Evolutionary conservation across 208 protist genomes (phyloP), one percentile per base, ranked within the genome.

Genomic region (Zelonia costaricensis): DNA sequence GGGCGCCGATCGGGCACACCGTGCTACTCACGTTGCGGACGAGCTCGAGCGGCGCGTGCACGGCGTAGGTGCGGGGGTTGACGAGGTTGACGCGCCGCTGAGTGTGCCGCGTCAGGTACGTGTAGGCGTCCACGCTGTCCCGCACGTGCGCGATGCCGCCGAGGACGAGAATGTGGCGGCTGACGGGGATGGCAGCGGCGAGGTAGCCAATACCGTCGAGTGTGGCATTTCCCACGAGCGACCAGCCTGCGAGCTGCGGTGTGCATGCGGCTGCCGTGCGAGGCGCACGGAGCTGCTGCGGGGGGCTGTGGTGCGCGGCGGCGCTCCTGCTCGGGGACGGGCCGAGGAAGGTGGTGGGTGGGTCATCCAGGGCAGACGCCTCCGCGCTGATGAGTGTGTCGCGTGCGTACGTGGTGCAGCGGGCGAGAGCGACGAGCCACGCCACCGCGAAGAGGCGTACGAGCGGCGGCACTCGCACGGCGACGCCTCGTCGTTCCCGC

Each of bases 1-100:
- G 42, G 8, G 42, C 20, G 7, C 4, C 16, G 3, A 1, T 13
- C 3, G 48, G 28, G 15, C 59, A 65, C n/a, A 10, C 18, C 1
- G 44, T 47, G 30, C 55, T 48, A 8, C 18, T 62, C 3, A 2
- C 3, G 25, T 56, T 56, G 10, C 27, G 16, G 5, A 36, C 6
- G 0, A 48, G 8, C 13, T 49, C 54, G 23, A 39, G 20, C 20
- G 44, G 23, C 20, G 40, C 42, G 0, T 3, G 15, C 25, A 70
- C 42, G 6, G 3, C 12, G 10, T 52, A 28, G 6, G 15, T 18
- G 3, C 3, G 5, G 3, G 40, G 46, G n/a, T 70, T 27, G 22
- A 60, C 59, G 7, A 62, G 36, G 30, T 70, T 70, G 10, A 70
- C 49, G 12, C 45, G 36, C 7, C 63, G 63, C 52, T 43, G 38